Base-by-base conservation (phyloP, 768 basidiomycete species). In the Boletus patriciae region DNA sequence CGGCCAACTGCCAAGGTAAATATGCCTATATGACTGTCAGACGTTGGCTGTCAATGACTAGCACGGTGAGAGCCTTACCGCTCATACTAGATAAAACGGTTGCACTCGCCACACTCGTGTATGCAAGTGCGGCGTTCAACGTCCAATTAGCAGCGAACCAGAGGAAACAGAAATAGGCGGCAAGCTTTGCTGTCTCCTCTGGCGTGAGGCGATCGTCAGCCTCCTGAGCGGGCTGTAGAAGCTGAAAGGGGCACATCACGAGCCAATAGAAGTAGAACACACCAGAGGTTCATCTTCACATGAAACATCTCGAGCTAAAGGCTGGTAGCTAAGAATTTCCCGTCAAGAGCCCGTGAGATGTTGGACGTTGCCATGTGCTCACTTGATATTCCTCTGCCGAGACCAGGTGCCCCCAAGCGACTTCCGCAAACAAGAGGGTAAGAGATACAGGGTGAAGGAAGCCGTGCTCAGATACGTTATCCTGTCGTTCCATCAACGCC, bases 91-190 rank as follows among this genome's bases (percentile, higher is more conserved):
- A 88, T 50, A 97, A 73, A 37, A 98, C 87, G 5, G 95, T 97
- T 19, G 92, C 85, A 70, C 93, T 96, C 3, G 92, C 92, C n/a
- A 98, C 95, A 64, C 87, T 93, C 2, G 96, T 98, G 68, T 87
- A 90, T 31, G 83, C 86, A 44, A 98, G 78, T 19, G 90, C 79
- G 1, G 86, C 87, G 68, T 95, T 97, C 31, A 96, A 76, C 12
- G 85, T 72, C 92, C 94, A 98, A 67, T 98, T 98, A 13, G 96
- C 96, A 37, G 86, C 77, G 66, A 99, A 97, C 93, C 95, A 99
- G 36, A 96, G 76, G 55, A 91, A 79, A 70, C 89, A 93, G 72
- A 98, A 98, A 49, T 80, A 73, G 6, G 83, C 75, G 5, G 96
- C 92, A 13, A 99, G 78, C 38, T 80, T 72, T 8, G 87, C 86